Evolutionary conservation across 225 moss, liverwort and hornwort species (phyloP).

Genomic region (Climacium dendroides): DNA sequence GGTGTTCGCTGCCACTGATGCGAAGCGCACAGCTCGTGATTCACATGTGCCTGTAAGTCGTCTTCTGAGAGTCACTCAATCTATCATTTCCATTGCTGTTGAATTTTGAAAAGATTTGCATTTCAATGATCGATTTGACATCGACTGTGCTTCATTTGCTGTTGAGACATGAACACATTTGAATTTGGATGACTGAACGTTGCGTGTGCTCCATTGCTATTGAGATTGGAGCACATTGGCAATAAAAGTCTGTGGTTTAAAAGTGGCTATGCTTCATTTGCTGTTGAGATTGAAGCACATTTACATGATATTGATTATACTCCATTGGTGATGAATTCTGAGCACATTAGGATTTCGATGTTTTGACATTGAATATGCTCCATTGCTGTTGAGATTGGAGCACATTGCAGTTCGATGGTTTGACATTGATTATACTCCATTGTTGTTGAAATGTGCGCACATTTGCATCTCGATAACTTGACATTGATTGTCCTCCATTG

Average conservation of each 20-base stretch:
- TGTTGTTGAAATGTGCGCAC: not conserved
- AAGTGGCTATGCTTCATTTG: not conserved
- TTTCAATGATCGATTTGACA: not conserved
- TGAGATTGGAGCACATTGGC: not conserved
- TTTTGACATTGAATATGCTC: not conserved
- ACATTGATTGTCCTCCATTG: not conserved
- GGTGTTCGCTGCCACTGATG: slow-evolving; percentile 36
- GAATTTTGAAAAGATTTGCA: not conserved
- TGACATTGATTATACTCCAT: not conserved
- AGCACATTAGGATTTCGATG: not conserved
- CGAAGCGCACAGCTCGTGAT: slow-evolving; percentile 36
- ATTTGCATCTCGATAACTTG: not conserved
- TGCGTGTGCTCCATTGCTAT: not conserved
- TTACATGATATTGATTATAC: not conserved
- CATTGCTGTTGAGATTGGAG: not conserved
- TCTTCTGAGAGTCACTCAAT: not conserved
- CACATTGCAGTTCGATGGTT: not conserved
- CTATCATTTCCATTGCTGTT: not conserved
- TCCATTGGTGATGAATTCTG: not conserved
- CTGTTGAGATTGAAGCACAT: not conserved
- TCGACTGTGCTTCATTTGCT: not conserved
- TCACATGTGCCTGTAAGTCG: slow-evolving; percentile 29
- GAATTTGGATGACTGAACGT: not conserved
- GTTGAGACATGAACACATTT: not conserved
- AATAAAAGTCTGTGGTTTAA: not conserved